These are phyloP conservation scores for Geosiphon pyriformis DNA, from an alignment of 192 early-diverging fungal species.

Conservation along the genomic window DNA sequence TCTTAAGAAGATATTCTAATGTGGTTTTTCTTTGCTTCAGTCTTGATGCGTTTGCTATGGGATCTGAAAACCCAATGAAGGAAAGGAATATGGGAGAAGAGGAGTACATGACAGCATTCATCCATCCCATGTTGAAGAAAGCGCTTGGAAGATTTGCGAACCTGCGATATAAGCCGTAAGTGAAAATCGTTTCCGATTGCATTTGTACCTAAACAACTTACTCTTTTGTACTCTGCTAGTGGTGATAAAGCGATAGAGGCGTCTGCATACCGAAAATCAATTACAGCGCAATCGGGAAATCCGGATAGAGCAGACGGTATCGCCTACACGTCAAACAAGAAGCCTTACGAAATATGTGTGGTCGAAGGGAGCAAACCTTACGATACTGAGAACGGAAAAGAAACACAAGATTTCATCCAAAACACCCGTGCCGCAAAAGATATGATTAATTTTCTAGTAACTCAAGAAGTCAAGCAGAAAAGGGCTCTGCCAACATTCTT, in stretches of 20 bases:
- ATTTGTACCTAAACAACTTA: background rate
- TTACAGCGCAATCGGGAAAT: slow-evolving; percentile 9
- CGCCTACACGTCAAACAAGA: slow-evolving; percentile 4
- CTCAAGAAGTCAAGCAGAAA: slow-evolving; percentile 22
- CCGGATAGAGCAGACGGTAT: slow-evolving; percentile 16
- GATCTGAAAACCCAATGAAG: slow-evolving; percentile 12
- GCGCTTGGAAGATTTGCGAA: slow-evolving; percentile 10
- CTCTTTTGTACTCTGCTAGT: slow-evolving; percentile 4
- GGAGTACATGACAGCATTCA: slow-evolving; percentile 21
- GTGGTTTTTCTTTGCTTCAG: slow-evolving; percentile 17
- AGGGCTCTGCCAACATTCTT: slow-evolving; percentile 6
- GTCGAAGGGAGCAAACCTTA: slow-evolving; percentile 17
- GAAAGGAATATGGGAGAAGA: slow-evolving; percentile 11
- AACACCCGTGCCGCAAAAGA: slow-evolving; percentile 19
- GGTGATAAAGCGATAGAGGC: slow-evolving; percentile 13
- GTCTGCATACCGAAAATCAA: slow-evolving; percentile 16
- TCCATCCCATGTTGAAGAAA: slow-evolving; percentile 19
- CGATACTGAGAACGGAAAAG: slow-evolving; percentile 3
- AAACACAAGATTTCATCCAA: slow-evolving; percentile 15
- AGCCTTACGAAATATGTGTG: slow-evolving; percentile 19
- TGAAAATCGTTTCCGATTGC: slow-evolving; percentile 8
- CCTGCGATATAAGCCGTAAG: slow-evolving; percentile 19
- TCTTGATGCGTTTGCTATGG: slow-evolving; percentile 7
- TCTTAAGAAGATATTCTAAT: background rate
- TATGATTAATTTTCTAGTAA: slow-evolving; percentile 19